Evolutionary conservation across 2,329 filamentous ascomycete genomes (phyloP), one percentile per base, ranked within the genome.

Genomic region (Microsporum ferrugineum): DNA sequence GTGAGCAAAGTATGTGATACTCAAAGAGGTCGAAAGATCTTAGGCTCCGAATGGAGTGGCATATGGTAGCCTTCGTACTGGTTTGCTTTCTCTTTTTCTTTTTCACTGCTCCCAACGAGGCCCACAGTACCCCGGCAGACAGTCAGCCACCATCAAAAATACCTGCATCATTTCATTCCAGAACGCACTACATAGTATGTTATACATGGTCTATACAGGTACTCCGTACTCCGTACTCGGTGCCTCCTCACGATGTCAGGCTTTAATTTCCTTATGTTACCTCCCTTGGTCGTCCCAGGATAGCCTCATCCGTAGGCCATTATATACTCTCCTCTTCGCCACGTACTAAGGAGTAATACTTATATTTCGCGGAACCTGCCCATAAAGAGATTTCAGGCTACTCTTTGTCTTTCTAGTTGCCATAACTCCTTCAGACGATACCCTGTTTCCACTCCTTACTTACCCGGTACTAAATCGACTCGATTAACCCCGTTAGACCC

Each of bases 101-200:
- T 55, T 31, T 34, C n/a, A 29, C 14, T 17, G 12, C 27, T 55
- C 12, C 14, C 33, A 55, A 17, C 49, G 31, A 31, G 49, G 29
- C 14, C 49, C 49, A 55, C 49, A 33, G 12, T 34, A 55, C 17
- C 49, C 49, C 31, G 36, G 49, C 49, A 55, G 31, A n/a, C 29
- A 55, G 49, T 34, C 49, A 55, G 49, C 49, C 49, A 55, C 49
- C 12, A 12, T 49, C 29, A 34, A 55, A 55, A 55, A 55, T 55
- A 55, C 49, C 49, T 55, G 49, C 49, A 29, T 31, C 27, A 55
- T 23, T 10, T 55, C 31, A 36, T 55, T 55, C 49, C 49, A 55
- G 49, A 55, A 38, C 49, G 49, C 17, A 23, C 17, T 23, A 23
- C 17, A 23, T 23, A 23, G 17, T 23, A 43, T 43, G 10, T 17